These are phyloP conservation scores for Fusarium sp. DNA, from an alignment of 2,329 filamentous ascomycete genomes.

Conservation along the genomic window DNA sequence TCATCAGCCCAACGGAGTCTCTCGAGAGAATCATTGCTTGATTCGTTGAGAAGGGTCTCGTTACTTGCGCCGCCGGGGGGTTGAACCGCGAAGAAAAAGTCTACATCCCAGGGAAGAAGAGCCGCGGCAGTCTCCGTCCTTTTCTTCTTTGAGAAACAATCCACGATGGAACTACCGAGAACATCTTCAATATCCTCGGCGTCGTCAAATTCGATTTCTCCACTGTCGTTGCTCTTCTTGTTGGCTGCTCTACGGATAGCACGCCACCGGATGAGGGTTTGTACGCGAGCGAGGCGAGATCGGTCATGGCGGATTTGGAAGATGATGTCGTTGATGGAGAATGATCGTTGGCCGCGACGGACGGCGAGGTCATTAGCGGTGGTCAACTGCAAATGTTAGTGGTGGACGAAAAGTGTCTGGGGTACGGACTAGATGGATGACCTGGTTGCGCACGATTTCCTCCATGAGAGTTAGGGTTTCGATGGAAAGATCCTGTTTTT, in stretches of 20 bases:
- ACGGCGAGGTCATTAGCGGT: constrained; percentile 88
- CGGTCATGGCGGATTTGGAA: constrained; percentile 96
- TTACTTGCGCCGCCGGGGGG: constrained; percentile 75
- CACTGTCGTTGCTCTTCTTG: neutral
- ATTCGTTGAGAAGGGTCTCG: constrained; percentile 75
- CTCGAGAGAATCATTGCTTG: constrained; percentile 89
- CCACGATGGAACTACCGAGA: constrained; percentile 72
- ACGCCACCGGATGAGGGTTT: constrained; percentile 97
- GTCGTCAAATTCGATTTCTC: constrained; percentile 85
- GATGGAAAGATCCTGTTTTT: constrained; percentile 60
- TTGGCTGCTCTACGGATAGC: constrained; percentile 91
- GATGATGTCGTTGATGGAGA: constrained; percentile 90
- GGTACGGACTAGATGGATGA: constrained; percentile 82
- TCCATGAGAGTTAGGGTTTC: constrained; percentile 96
- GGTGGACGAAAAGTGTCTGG: no score
- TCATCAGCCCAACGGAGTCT: constrained; percentile 94
- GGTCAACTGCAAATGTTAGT: constrained; percentile 68
- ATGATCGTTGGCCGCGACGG: constrained; percentile 89
- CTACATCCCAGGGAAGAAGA: constrained; percentile 92
- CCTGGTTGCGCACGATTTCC: constrained; percentile 94
- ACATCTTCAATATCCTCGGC: constrained; percentile 73
- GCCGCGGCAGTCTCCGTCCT: constrained; percentile 87
- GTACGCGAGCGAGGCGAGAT: constrained; percentile 91
- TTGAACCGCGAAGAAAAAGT: constrained; percentile 87
- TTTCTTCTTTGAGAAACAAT: constrained; percentile 62